Conservation (phyloP, 1,284 basidiomycete species). For the Moesziomyces globuligerus region DNA sequence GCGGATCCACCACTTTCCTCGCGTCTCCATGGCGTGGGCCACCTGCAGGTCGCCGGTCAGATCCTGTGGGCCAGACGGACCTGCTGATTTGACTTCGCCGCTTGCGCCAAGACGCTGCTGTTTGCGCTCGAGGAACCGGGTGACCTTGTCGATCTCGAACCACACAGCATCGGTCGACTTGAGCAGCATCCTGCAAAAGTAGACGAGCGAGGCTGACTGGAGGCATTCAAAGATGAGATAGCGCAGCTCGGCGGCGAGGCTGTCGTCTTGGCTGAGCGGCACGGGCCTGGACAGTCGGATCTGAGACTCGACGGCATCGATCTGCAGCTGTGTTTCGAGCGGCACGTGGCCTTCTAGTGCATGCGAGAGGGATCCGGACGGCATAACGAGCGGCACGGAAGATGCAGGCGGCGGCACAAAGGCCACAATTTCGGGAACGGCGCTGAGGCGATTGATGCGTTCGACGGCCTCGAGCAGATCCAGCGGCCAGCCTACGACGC, state of each 20-base stretch:
- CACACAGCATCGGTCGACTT: conserved; percentile 19
- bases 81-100: not conserved
- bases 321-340: conserved; percentile 10
- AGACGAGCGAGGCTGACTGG: conserved; percentile 19
- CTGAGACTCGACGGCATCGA: conserved; percentile 18
- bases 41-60: conserved; percentile 5
- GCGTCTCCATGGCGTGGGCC: conserved; percentile 10
- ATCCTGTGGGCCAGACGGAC: not conserved
- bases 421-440: conserved; percentile 1
- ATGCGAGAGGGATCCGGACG: conserved; percentile 9
- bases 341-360: conserved; percentile 9
- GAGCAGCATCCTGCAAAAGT: conserved; percentile 16
- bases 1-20: conserved; percentile 24
- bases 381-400: conserved; percentile 11
- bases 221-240: conserved; percentile 31
- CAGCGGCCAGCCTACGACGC: conserved; percentile 29
- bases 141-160: conserved; percentile 24
- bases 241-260: conserved; percentile 24
- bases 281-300: conserved; percentile 16
- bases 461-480: conserved; percentile 32
- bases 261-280: conserved; percentile 20
- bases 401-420: conserved; percentile 1
- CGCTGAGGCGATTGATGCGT: conserved; percentile 5
- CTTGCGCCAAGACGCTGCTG: conserved; percentile 1
- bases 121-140: conserved; percentile 21